These are phyloP conservation scores for Hydrangea macrophylla DNA, from an alignment of 148 eudicot genomes.

Conservation along the genomic window DNA sequence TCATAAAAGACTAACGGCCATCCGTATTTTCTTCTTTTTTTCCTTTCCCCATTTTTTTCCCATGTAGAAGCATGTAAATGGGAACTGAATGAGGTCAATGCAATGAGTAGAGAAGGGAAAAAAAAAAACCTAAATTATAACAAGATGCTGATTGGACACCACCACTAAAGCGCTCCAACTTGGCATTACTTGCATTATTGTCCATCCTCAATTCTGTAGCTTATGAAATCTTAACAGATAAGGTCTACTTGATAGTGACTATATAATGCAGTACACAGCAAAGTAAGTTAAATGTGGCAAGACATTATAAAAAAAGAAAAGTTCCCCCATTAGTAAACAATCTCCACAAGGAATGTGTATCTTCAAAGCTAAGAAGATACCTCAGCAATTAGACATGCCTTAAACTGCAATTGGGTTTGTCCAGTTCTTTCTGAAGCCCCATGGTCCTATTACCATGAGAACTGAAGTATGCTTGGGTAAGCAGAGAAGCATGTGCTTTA, in stretches of 20 bases:
- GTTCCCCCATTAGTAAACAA: conserved; percentile 1
- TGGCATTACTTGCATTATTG: background rate
- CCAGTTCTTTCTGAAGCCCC: background rate
- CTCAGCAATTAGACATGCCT: background rate
- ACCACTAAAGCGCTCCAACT: too few relatives aligned
- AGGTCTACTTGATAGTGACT: background rate
- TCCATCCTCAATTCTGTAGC: background rate
- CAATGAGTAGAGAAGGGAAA: too few relatives aligned
- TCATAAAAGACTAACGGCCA: too few relatives aligned
- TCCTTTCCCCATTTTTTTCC: too few relatives aligned
- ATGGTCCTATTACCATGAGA: background rate
- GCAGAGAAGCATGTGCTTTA: background rate
- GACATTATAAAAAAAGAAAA: background rate
- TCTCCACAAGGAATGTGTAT: background rate
- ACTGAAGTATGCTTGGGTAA: background rate
- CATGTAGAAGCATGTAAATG: too few relatives aligned
- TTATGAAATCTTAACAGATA: background rate
- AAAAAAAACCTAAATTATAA: too few relatives aligned
- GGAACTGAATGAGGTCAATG: too few relatives aligned
- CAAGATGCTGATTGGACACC: too few relatives aligned
- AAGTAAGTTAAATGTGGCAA: background rate
- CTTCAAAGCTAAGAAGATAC: conserved; percentile 2
- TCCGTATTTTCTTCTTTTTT: too few relatives aligned
- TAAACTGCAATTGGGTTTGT: background rate
- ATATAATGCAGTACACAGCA: background rate